These are phyloP conservation scores for Lipomyces kockii DNA, from an alignment of 805 yeast species.

Conservation along the genomic window DNA sequence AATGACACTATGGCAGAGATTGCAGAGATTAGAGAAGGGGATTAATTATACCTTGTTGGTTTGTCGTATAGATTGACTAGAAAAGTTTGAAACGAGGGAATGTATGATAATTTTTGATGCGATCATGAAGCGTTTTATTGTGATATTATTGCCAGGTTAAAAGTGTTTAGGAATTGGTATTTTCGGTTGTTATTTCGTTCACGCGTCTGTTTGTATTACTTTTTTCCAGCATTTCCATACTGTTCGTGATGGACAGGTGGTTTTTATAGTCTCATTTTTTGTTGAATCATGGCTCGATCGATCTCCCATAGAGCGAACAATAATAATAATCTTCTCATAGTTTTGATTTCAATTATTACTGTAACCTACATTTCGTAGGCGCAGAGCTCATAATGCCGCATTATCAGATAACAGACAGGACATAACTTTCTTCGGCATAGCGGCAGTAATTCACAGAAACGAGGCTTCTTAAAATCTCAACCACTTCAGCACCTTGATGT, in stretches of 20 bases:
- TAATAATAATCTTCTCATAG: neutral
- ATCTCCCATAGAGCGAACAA: neutral
- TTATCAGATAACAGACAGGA: neutral
- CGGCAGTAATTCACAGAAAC: neutral
- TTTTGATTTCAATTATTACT: neutral
- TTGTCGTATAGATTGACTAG: neutral
- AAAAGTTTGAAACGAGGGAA: neutral
- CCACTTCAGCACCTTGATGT: neutral
- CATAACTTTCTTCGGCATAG: neutral
- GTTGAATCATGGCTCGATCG: neutral
- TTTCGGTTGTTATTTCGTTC: neutral
- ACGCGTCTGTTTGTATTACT: neutral
- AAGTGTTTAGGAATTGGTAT: conserved; percentile 1
- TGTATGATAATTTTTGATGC: neutral
- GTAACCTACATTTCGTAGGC: neutral
- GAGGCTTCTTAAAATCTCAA: neutral
- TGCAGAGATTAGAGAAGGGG: neutral
- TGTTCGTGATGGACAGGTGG: neutral
- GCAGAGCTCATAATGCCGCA: neutral
- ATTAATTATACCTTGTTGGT: neutral
- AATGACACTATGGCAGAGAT: neutral
- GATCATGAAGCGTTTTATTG: neutral
- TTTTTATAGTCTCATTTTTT: neutral
- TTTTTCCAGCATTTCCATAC: neutral
- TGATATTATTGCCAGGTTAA: conserved; percentile 1